Conservation (phyloP, 2,329 filamentous ascomycete genomes). For the Huntiella omanensis region DNA sequence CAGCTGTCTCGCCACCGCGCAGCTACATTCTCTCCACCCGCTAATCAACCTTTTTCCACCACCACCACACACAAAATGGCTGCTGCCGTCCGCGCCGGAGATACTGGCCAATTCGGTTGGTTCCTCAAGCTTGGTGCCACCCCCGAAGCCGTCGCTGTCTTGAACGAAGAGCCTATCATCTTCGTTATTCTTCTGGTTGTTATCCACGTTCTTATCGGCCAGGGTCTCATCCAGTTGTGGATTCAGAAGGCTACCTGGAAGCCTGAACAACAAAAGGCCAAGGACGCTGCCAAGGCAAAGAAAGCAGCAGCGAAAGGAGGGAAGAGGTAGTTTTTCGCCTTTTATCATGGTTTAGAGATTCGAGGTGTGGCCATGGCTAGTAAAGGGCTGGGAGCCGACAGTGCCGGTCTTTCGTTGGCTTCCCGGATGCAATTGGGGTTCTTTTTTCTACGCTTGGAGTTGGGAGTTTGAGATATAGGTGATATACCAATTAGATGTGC, state of each 20-base stretch:
- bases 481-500: neutral
- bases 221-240: conserved; percentile 33
- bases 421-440: too few species aligned
- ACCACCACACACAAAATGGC: conserved; percentile 8
- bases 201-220: conserved; percentile 27
- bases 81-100: conserved; percentile 8
- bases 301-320: conserved; percentile 13
- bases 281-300: conserved; percentile 22
- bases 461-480: neutral
- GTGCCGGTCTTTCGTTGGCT: too few species aligned
- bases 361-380: too few species aligned
- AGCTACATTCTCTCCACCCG: too few species aligned
- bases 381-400: too few species aligned
- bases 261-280: conserved; percentile 39
- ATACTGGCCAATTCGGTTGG: conserved; percentile 34
- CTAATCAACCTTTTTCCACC: neutral
- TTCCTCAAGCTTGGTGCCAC: conserved; percentile 38
- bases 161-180: conserved; percentile 42
- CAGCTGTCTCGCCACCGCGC: neutral
- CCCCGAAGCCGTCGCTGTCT: conserved; percentile 34
- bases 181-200: conserved; percentile 39
- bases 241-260: conserved; percentile 42
- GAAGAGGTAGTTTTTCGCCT: neutral
- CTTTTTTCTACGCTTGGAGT: too few species aligned
- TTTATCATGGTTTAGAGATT: too few species aligned